Evolutionary conservation across 805 yeast genomes (phyloP).

Genomic region (Myxozyma udenii): DNA sequence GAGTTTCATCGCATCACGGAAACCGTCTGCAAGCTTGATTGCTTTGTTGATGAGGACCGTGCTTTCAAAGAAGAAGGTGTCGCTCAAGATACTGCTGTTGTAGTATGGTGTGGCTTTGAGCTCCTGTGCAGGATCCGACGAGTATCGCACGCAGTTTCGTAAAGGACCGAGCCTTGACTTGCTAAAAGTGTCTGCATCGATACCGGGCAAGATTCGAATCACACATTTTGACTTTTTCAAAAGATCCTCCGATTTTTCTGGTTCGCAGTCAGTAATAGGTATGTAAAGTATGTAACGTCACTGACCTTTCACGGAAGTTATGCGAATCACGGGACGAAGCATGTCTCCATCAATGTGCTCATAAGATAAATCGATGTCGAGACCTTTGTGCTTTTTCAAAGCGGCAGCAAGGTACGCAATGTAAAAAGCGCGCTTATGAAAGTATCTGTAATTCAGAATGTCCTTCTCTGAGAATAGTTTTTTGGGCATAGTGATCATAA

Average conservation of each 20-base stretch:
- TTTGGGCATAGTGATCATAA: slow-evolving; percentile 76
- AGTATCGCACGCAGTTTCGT: slow-evolving; percentile 69
- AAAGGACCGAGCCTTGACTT: slow-evolving; percentile 72
- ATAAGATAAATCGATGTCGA: slow-evolving; percentile 54
- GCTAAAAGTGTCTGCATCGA: slow-evolving; percentile 70
- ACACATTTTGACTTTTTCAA: slow-evolving; percentile 66
- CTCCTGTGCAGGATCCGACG: slow-evolving; percentile 34
- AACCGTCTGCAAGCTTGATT: slow-evolving; percentile 72
- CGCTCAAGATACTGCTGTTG: slow-evolving; percentile 74
- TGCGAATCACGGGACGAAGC: slow-evolving; percentile 67
- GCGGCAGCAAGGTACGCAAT: slow-evolving; percentile 72
- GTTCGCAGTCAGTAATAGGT: slow-evolving; percentile 2
- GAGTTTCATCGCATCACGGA: slow-evolving; percentile 79
- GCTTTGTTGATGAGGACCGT: slow-evolving; percentile 72
- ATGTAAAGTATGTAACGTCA: neutral
- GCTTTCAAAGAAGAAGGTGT: slow-evolving; percentile 64
- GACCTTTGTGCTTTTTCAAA: slow-evolving; percentile 46
- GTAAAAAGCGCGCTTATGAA: slow-evolving; percentile 86
- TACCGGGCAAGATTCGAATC: slow-evolving; percentile 69
- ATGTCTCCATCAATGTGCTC: slow-evolving; percentile 72
- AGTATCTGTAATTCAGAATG: slow-evolving; percentile 80
- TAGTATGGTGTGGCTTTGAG: slow-evolving; percentile 81
- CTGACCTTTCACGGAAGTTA: slow-evolving; percentile 46
- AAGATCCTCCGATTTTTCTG: slow-evolving; percentile 41
- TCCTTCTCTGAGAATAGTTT: slow-evolving; percentile 78